Base-by-base conservation (phyloP, 306 rosid species). In the Cajanus cajan region DNA sequence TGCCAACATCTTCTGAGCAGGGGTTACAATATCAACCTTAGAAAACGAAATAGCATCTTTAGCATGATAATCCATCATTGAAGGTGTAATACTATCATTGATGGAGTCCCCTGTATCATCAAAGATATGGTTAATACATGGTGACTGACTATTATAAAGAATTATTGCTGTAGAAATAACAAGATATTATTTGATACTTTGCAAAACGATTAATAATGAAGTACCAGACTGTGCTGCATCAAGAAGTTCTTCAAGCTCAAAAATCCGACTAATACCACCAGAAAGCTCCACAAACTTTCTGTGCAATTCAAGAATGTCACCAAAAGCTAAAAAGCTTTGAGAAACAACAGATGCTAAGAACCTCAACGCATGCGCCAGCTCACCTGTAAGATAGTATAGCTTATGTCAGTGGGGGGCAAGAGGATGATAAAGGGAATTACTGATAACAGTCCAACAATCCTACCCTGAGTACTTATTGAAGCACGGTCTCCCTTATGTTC, bases 261-360 rank as follows among this genome's bases (percentile, higher is more conserved):
- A 95, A 77, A 95, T 93, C 48, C 99, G 75, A 86, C 90, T 92
- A 84, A 92, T 79, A 67, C 98, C 88, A 34, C 99, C 99, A 78
- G 99, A 95, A 43, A 95, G 98, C 85, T 91, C 98, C 43, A 91
- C 71, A 67, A 95, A 91, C 89, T 91, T 95, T 16, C 97, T 89
- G 86, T 95, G 82, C 88, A 95, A 80, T 84, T 93, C 98, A 71
- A 95, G 97, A 85, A 95, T 95, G 87, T 95, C 99, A 21, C 99
- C 99, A 19, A 95, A 95, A 84, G 99, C 99, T 82, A 91, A 90
- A 90, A 95, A 93, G 93, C 99, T 95, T 88, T 95, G 99, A 76
- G 98, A 92, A 69, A 95, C 99, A 71, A 95, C 98, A 82, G 99
- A 95, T 55, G 99, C 99, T 83, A 95, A 83, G 87, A 92, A 95